Evolutionary conservation across 352 stramenopile species (phyloP).

Genomic region (Phytophthora sp.): DNA sequence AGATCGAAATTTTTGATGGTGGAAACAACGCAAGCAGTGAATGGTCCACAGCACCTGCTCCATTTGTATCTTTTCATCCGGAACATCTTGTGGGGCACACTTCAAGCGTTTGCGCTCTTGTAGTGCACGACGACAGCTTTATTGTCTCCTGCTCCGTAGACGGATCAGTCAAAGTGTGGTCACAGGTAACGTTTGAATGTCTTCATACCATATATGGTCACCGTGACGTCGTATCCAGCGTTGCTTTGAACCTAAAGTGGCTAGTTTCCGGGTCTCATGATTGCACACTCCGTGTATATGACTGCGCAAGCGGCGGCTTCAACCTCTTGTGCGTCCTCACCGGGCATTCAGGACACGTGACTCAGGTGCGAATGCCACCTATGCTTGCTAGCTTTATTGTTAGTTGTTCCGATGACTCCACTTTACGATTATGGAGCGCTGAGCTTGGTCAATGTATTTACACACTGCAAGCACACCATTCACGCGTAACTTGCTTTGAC

Average conservation of each 20-base stretch:
- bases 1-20: neutral
- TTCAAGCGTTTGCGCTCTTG: slow-evolving; percentile 62
- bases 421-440: slow-evolving; percentile 62
- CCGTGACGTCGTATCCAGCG: slow-evolving; percentile 62
- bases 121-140: slow-evolving; percentile 59
- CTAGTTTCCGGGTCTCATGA: slow-evolving; percentile 80
- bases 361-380: slow-evolving; percentile 46
- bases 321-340: slow-evolving; percentile 43
- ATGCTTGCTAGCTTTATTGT: slow-evolving; percentile 36
- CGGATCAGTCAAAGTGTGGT: slow-evolving; percentile 77
- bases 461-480: slow-evolving; percentile 49
- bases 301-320: slow-evolving; percentile 35
- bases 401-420: slow-evolving; percentile 69
- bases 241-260: slow-evolving; percentile 55
- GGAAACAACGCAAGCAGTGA: slow-evolving; percentile 14
- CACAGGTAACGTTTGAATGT: slow-evolving; percentile 49
- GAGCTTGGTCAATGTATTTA: slow-evolving; percentile 47
- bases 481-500: slow-evolving; percentile 56
- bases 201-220: slow-evolving; percentile 75
- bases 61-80: slow-evolving; percentile 22
- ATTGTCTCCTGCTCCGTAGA: slow-evolving; percentile 74
- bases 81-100: slow-evolving; percentile 65
- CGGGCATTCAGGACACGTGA: slow-evolving; percentile 67
- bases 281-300: slow-evolving; percentile 64
- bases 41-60: slow-evolving; percentile 14